Percentiles rank a stretch among this genome's conserved stretches.
Evolutionary conservation across 1,284 basidiomycete genomes (phyloP).

Genomic region (Malassezia psittaci): DNA sequence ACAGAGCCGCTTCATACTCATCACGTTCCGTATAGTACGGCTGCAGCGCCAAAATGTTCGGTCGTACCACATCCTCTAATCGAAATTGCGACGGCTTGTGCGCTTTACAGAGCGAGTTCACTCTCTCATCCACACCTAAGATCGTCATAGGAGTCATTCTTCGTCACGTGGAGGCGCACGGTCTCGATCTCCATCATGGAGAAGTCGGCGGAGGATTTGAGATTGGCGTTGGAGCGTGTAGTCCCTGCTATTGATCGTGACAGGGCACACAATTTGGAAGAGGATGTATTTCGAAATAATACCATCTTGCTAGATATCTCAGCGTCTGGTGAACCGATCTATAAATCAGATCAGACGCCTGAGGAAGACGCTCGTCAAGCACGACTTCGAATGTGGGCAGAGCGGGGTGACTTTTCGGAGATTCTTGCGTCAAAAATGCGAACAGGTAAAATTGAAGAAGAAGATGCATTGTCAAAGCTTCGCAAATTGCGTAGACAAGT

Average conservation of each 20-base stretch:
- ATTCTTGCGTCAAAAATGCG: slow-evolving; percentile 14
- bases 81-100: slow-evolving; percentile 47
- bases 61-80: slow-evolving; percentile 58
- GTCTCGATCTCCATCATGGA: background rate
- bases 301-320: slow-evolving; percentile 9
- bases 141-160: slow-evolving; percentile 4
- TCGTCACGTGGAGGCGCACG: background rate
- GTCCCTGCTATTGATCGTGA: background rate
- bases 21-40: slow-evolving; percentile 95
- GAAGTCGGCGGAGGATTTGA: background rate
- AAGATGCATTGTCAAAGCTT: background rate
- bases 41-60: slow-evolving; percentile 80
- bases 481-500: background rate
- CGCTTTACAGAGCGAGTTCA: slow-evolving; percentile 15
- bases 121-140: slow-evolving; percentile 5
- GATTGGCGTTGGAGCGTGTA: slow-evolving; percentile 9
- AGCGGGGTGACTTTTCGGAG: slow-evolving; percentile 32
- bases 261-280: background rate
- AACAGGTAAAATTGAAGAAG: background rate
- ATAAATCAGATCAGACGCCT: background rate
- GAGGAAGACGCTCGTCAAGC: slow-evolving; percentile 9
- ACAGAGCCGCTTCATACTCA: slow-evolving; percentile 81
- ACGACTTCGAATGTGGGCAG: slow-evolving; percentile 28
- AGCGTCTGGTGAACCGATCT: slow-evolving; percentile 6
- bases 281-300: background rate